Evolutionary conservation across 306 rosid species (phyloP).

Genomic region (Canavalia gladiata): DNA sequence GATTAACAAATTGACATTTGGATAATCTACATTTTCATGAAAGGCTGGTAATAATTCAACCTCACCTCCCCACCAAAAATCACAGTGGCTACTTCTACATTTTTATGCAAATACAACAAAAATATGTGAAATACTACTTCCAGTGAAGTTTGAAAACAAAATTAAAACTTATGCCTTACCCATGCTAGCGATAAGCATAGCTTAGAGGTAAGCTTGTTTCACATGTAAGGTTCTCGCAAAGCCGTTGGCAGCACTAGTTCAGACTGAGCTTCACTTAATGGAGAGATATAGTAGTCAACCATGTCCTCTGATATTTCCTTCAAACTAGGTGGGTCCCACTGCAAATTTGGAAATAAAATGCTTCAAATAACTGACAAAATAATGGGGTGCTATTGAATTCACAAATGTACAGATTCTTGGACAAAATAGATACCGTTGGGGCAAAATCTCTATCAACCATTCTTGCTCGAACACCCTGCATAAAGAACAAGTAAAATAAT

Average conservation of each 20-base stretch:
- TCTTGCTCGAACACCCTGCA: slow-evolving; percentile 88
- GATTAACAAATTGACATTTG: not conserved
- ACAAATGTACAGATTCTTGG: not conserved
- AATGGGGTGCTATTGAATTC: not conserved
- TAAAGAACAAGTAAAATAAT: slow-evolving; percentile 21
- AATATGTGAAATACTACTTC: slow-evolving; percentile 3
- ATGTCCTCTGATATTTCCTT: slow-evolving; percentile 82
- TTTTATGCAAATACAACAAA: slow-evolving; percentile 46
- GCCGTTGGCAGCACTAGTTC: slow-evolving; percentile 81
- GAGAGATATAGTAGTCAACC: slow-evolving; percentile 77
- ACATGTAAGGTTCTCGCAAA: slow-evolving; percentile 81
- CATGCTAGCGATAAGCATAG: slow-evolving; percentile 40
- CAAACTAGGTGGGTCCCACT: slow-evolving; percentile 91
- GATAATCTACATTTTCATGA: slow-evolving; percentile 37
- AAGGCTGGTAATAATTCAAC: slow-evolving; percentile 14
- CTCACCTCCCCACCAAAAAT: slow-evolving; percentile 2
- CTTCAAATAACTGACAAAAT: not conserved
- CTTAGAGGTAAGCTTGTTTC: slow-evolving; percentile 38
- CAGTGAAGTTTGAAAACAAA: slow-evolving; percentile 8
- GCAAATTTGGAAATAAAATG: slow-evolving; percentile 50
- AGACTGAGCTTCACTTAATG: slow-evolving; percentile 65
- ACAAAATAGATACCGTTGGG: slow-evolving; percentile 72
- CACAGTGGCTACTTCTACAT: slow-evolving; percentile 13
- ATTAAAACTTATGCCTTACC: slow-evolving; percentile 40
- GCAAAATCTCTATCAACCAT: slow-evolving; percentile 90